Percentiles rank a stretch among this genome's conserved stretches.
phyloP scores from a whole-genome alignment of 2,329 filamentous ascomycete genomes.

The Colletotrichum orchidophilum region DNA sequence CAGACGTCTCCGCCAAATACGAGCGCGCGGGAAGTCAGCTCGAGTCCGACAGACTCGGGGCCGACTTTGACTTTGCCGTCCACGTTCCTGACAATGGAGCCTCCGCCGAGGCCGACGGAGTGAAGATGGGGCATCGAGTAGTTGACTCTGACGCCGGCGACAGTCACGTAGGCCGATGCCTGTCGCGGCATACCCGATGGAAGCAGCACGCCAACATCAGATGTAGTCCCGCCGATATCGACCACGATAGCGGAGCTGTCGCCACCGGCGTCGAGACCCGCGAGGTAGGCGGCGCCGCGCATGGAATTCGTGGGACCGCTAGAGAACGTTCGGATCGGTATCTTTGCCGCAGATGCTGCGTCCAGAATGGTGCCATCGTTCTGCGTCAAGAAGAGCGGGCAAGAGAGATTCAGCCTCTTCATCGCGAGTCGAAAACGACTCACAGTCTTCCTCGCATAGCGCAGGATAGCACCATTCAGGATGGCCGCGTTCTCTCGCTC shows the following conservation, averaged over 20 bases:
- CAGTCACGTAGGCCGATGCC: conserved; percentile 68
- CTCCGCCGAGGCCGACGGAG: conserved; percentile 47
- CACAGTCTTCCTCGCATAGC: conserved; percentile 53
- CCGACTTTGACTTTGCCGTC: conserved; percentile 51
- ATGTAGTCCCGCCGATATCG: conserved; percentile 64
- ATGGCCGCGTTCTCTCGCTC: conserved; percentile 74
- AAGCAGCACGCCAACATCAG: conserved; percentile 59
- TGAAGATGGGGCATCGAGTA: conserved; percentile 48
- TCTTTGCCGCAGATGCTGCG: conserved; percentile 59
- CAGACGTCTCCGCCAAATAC: conserved; percentile 57
- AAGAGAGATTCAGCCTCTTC: conserved; percentile 56
- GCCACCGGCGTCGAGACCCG: conserved; percentile 47
- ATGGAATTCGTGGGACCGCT: conserved; percentile 61
- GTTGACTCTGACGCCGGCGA: conserved; percentile 72
- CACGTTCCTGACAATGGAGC: conserved; percentile 47
- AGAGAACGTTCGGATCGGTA: conserved; percentile 64
- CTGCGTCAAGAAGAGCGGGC: conserved; percentile 69
- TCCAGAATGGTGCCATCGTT: conserved; percentile 71
- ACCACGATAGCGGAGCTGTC: conserved; percentile 49
- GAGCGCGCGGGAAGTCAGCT: conserved; percentile 53
- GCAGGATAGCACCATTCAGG: conserved; percentile 69
- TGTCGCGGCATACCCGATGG: conserved; percentile 71
- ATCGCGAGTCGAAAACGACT: conserved; percentile 64
- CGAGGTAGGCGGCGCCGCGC: conserved; percentile 58
- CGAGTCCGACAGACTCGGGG: conserved; percentile 61